Base-by-base conservation (phyloP, 2,329 filamentous ascomycete species). In the Aspergillus sp. region DNA sequence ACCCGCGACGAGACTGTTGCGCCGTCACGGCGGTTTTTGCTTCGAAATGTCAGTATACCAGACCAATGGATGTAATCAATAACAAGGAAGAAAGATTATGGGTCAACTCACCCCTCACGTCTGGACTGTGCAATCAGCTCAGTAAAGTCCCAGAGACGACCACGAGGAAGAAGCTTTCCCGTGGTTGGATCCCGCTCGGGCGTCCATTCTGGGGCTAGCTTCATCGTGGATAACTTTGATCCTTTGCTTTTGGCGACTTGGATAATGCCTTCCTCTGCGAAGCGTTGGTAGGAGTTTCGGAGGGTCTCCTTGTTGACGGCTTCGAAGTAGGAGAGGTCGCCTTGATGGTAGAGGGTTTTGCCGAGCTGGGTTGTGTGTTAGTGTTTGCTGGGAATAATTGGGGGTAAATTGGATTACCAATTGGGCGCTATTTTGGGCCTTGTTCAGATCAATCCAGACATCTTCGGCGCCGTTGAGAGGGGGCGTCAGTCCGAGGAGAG, bases 281-380 rank as follows among this genome's bases (percentile, higher is more conserved):
- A 96, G 15, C 92, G 87, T 39, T 86, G 83, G 76, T 94, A 97
- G 0, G 93, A 90, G 75, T 99, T 99, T 72, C 95, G 96, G 59
- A 99, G 84, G 0, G 93, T 96, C 76, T 99, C 94, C 70, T 97
- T 97, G 81, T 99, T 99, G 65, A 99, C 94, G 2, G 95, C 93
- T 78, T 99, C 95, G 68, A 97, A 98, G 78, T 99, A 99, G 30
- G 90, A 93, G 8, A 99, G 85, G 71, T 99, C 95, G 58, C 95
- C 95, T 79, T 99, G 94, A 73, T 99, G 94, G 72, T 97, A 99
- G 1, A 99, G 83, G 0, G 95, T 98, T 78, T 99, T 98, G 57
- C 95, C 95, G 30, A 97, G 86, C 85, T 94, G 68, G 21, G 71
- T 70, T 65, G 68, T 23, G 72, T 69, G 67, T 61, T 47, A 61